A percentile compares a stretch with the other conserved stretches of the same genome.
phyloP scores from a whole-genome alignment of 2,329 filamentous ascomycete genomes.

The Aspergillus flavus region DNA sequence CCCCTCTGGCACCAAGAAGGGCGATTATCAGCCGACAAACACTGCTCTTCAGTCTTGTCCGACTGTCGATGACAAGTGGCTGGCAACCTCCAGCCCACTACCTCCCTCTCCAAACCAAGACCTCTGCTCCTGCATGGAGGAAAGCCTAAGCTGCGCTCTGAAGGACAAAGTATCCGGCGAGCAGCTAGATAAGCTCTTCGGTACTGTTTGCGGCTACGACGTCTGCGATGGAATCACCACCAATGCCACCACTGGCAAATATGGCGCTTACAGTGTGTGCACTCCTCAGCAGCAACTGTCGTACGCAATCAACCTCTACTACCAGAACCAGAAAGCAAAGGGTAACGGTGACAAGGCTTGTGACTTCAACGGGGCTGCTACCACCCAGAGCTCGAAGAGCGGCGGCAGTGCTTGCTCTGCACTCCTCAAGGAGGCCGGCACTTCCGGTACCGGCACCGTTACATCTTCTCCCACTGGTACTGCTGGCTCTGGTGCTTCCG shows the following conservation, averaged over 20 bases:
- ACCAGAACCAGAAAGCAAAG: constrained; percentile 37
- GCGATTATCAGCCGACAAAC: constrained; percentile 72
- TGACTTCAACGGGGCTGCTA: constrained; percentile 45
- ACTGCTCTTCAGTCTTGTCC: constrained; percentile 71
- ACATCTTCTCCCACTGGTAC: constrained; percentile 36
- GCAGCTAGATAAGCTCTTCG: constrained; percentile 70
- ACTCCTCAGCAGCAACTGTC: constrained; percentile 43
- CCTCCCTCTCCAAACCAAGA: constrained; percentile 77
- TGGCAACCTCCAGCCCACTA: constrained; percentile 63
- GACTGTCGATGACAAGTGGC: constrained; percentile 64
- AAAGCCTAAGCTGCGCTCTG: constrained; percentile 70
- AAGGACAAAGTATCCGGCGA: constrained; percentile 57
- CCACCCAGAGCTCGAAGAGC: constrained; percentile 33
- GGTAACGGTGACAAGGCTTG: constrained; percentile 42
- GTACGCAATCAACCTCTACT: constrained; percentile 48
- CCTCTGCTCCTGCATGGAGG: constrained; percentile 83
- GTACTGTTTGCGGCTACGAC: constrained; percentile 43
- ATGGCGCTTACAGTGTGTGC: constrained; percentile 51
- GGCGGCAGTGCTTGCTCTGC: constrained; percentile 38
- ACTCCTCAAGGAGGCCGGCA: constrained; percentile 42
- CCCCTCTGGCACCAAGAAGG: constrained; percentile 65
- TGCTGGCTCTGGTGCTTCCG: constrained; percentile 14
- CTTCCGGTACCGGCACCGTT: constrained; percentile 40
- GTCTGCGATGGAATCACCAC: constrained; percentile 45
- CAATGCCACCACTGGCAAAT: constrained; percentile 43